Base-by-base conservation (phyloP, 129 eudicot genomes). In the Tagetes patula region DNA sequence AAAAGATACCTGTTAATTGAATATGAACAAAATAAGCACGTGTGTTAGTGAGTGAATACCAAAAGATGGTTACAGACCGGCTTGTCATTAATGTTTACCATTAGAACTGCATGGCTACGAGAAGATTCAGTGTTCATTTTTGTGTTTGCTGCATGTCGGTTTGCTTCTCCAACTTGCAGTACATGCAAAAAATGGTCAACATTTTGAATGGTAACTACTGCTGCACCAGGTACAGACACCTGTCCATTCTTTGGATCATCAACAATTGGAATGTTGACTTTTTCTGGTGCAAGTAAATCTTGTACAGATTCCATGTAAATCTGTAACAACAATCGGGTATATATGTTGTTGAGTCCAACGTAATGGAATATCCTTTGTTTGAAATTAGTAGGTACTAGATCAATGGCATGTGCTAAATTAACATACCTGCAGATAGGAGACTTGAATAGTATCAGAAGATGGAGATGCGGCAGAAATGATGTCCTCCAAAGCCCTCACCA, bases 91-190 rank as follows among this genome's bases (percentile, higher is more conserved):
- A 62, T 6, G 58, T 52, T 59, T 64, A 93, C 99, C 97, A 85
- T 91, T 72, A 95, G 93, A 83, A 95, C 87, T 20, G 99, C 99
- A 85, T 95, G 99, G 81, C 99, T 95, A 71, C 99, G 94, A 52
- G 99, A 95, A 49, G 99, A 95, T 83, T 95, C 96, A 61, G 96
- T 88, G 67, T 95, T 95, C 87, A 95, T 64, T 80, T 91, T 95
- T 54, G 99, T 91, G 80, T 95, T 95, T 73, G 99, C 97, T 82
- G 97, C 99, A 85, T 88, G 96, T 9, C 99, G 99, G 74, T 95
- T 91, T 43, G 88, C 71, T 82, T 95, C 99, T 77, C 97, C 99
- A 71, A 82, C 69, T 81, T 86, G 97, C 75, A 95, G 76, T 70
- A 88, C 55, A 58, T 86, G 79, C 72, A 91, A 78, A 76, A 95